These are phyloP conservation scores for Neocallimastix lanati DNA, from an alignment of 192 early-diverging fungal species.

Conservation along the genomic window DNA sequence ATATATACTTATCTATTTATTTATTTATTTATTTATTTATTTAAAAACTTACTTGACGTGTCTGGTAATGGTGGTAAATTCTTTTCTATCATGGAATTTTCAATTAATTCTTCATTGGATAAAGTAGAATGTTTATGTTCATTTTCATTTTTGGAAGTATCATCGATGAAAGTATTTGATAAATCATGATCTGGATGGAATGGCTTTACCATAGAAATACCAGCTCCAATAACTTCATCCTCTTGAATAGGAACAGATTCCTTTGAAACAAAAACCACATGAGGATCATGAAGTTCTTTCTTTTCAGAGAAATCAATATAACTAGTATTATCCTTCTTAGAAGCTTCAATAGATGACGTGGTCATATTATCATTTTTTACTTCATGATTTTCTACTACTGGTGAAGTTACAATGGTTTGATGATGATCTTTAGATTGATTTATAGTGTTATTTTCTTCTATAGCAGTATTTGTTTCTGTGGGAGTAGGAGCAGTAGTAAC, in stretches of 20 bases:
- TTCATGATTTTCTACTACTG: too few relatives aligned
- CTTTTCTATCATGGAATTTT: neutral
- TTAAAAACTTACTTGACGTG: neutral
- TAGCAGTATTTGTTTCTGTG: too few relatives aligned
- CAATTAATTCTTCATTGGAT: neutral
- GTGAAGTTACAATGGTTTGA: too few relatives aligned
- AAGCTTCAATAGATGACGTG: neutral
- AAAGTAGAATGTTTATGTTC: neutral
- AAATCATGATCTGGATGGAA: neutral
- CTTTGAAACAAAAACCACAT: neutral
- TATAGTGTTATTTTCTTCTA: too few relatives aligned
- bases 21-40: too few relatives aligned
- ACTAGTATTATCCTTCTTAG: neutral
- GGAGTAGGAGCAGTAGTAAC: too few relatives aligned
- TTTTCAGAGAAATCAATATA: neutral
- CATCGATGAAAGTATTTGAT: neutral
- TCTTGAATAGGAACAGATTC: neutral
- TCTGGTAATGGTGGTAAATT: neutral
- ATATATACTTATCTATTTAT: too few relatives aligned
- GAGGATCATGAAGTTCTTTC: neutral
- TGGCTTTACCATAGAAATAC: neutral
- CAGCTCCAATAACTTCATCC: neutral
- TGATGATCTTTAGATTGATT: too few relatives aligned
- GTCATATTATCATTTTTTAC: too few relatives aligned
- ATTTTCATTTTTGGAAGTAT: too few relatives aligned